A percentile compares a stretch with the other conserved stretches of the same genome.
phyloP scores from a whole-genome alignment of 2,329 filamentous ascomycete species.

The Cordyceps tenuipes region DNA sequence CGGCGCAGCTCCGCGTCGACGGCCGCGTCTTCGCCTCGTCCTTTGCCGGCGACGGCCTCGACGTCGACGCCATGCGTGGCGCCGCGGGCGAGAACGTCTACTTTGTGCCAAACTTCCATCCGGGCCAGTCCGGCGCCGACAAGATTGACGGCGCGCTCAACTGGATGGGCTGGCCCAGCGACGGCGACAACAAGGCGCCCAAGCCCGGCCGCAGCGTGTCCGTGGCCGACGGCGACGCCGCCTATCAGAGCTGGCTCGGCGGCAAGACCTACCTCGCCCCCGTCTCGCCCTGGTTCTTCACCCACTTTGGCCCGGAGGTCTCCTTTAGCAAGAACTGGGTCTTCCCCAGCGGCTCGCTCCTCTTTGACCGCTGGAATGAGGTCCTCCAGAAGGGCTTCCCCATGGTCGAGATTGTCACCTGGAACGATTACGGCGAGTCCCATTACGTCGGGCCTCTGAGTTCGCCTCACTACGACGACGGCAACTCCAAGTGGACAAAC shows the following conservation, averaged over 20 bases:
- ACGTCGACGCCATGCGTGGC: constrained; percentile 31
- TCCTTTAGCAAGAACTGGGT: constrained; percentile 46
- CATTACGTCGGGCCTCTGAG: constrained; percentile 44
- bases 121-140: constrained; percentile 28
- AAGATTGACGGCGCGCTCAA: constrained; percentile 38
- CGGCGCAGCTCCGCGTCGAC: constrained; percentile 41
- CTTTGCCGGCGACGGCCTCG: constrained; percentile 40
- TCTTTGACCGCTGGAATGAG: constrained; percentile 49
- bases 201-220: constrained; percentile 29
- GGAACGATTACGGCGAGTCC: constrained; percentile 45
- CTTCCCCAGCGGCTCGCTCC: constrained; percentile 50
- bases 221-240: constrained; percentile 30
- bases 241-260: constrained; percentile 27
- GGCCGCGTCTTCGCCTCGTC: constrained; percentile 44
- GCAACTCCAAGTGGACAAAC: constrained; percentile 40
- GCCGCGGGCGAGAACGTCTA: constrained; percentile 37
- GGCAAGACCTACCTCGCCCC: constrained; percentile 41
- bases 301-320: constrained; percentile 37
- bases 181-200: constrained; percentile 41
- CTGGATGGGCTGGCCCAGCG: constrained; percentile 38
- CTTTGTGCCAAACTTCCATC: constrained; percentile 43
- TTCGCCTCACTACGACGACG: constrained; percentile 33
- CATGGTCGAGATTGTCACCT: constrained; percentile 40
- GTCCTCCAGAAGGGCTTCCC: constrained; percentile 36
- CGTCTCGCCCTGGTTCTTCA: constrained; percentile 37